A percentile compares a stretch with the other conserved stretches of the same genome.
Evolutionary conservation across 2,329 filamentous ascomycete genomes (phyloP).

Genomic region (Orbilia brochopaga): DNA sequence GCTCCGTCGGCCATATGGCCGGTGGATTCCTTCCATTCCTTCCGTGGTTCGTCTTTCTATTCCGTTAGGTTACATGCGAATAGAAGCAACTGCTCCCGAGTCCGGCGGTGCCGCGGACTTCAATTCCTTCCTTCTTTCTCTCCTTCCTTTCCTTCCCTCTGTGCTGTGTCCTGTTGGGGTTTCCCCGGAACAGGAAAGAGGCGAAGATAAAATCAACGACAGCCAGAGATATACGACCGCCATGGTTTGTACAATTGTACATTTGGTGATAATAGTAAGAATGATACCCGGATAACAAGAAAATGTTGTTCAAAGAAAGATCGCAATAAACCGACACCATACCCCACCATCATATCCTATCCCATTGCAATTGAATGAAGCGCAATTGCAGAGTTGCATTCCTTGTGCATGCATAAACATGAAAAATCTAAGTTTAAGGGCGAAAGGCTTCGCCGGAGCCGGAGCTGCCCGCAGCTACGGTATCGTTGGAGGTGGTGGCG

Average conservation of each 20-base stretch:
- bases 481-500: slow-evolving; percentile 1
- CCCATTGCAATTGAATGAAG: background rate
- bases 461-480: slow-evolving; percentile 30
- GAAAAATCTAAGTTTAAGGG: slow-evolving; percentile 18
- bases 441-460: slow-evolving; percentile 38
- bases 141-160: too few species aligned
- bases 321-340: background rate
- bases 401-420: too few species aligned
- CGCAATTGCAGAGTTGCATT: too few species aligned
- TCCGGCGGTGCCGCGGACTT: background rate
- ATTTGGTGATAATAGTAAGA: background rate
- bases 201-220: background rate
- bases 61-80: slow-evolving; percentile 6
- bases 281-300: background rate
- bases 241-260: background rate
- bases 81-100: slow-evolving; percentile 2
- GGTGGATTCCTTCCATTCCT: background rate
- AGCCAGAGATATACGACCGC: background rate
- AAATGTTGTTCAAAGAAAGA: background rate
- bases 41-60: background rate
- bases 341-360: background rate
- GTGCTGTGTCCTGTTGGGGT: too few species aligned
- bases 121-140: too few species aligned
- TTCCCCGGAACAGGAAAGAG: background rate
- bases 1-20: too few species aligned